phyloP scores from a whole-genome alignment of 2,329 filamentous ascomycete species.

The Dothideomycetidae sp. region DNA sequence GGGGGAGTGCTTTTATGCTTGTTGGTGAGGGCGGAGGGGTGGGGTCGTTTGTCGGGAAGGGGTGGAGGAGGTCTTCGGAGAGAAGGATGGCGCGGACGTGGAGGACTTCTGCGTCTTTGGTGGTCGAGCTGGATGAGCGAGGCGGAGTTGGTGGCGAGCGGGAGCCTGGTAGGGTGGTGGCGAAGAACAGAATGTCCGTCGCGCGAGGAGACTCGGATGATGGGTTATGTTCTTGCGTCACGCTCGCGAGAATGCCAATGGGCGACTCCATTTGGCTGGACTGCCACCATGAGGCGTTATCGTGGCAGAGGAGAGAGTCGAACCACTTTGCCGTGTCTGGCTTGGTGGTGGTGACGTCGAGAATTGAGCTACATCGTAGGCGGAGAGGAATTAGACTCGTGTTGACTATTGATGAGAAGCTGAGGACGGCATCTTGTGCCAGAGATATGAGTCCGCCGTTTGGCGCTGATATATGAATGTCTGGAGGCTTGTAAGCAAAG shows the following conservation, averaged over 20 bases:
- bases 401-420: conserved; percentile 28
- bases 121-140: conserved; percentile 17
- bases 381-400: conserved; percentile 27
- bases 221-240: conserved; percentile 11
- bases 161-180: conserved; percentile 18
- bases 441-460: not conserved
- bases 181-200: conserved; percentile 35
- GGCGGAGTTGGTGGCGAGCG: conserved; percentile 22
- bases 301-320: conserved; percentile 20
- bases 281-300: conserved; percentile 22
- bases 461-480: conserved; percentile 1
- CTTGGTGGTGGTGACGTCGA: conserved; percentile 25
- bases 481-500: not conserved
- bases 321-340: conserved; percentile 28
- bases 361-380: conserved; percentile 24
- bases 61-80: conserved; percentile 27
- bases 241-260: conserved; percentile 26
- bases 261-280: conserved; percentile 24
- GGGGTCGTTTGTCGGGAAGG: conserved; percentile 10
- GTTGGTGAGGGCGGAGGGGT: conserved; percentile 18
- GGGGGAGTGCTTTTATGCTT: conserved; percentile 14
- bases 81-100: conserved; percentile 28
- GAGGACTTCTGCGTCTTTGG: not conserved
- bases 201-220: conserved; percentile 14
- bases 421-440: not conserved